These are phyloP conservation scores for Aspergillus quadricinctus DNA, from an alignment of 2,329 filamentous ascomycete species.

Conservation along the genomic window DNA sequence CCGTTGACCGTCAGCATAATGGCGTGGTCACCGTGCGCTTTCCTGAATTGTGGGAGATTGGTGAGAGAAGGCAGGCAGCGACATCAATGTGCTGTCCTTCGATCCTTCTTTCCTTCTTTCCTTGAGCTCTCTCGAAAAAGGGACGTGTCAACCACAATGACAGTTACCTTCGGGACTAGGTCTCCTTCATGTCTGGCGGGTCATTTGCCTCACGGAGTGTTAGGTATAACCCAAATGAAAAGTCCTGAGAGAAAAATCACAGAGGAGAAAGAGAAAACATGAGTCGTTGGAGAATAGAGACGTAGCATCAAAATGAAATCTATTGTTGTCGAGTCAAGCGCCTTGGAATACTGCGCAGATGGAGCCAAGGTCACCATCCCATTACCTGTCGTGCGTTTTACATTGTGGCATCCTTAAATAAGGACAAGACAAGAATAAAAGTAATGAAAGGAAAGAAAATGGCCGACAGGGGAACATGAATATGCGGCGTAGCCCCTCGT, in stretches of 20 bases:
- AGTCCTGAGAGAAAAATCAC: neutral
- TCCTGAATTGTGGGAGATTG: neutral
- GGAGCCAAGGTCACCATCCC: constrained; percentile 17
- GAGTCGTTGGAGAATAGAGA: constrained; percentile 2
- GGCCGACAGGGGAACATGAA: neutral
- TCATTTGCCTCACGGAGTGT: too few relatives aligned
- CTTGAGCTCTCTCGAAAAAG: neutral
- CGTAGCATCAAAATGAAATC: constrained; percentile 19
- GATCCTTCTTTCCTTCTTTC: neutral
- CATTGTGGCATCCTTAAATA: constrained; percentile 8
- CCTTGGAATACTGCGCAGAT: constrained; percentile 8
- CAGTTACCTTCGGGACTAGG: neutral
- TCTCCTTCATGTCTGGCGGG: neutral
- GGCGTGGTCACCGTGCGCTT: neutral
- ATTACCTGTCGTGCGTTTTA: constrained; percentile 28
- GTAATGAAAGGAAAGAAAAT: constrained; percentile 4
- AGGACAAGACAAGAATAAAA: constrained; percentile 1
- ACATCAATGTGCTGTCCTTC: neutral
- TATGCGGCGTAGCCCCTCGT: neutral
- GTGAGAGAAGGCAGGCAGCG: neutral
- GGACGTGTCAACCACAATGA: neutral
- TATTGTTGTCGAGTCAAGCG: constrained; percentile 24
- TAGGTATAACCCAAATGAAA: neutral
- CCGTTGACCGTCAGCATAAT: neutral
- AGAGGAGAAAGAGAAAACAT: constrained; percentile 3